phyloP scores from a whole-genome alignment of 495 filamentous ascomycete species.

The Aspergillus kassunensis region DNA sequence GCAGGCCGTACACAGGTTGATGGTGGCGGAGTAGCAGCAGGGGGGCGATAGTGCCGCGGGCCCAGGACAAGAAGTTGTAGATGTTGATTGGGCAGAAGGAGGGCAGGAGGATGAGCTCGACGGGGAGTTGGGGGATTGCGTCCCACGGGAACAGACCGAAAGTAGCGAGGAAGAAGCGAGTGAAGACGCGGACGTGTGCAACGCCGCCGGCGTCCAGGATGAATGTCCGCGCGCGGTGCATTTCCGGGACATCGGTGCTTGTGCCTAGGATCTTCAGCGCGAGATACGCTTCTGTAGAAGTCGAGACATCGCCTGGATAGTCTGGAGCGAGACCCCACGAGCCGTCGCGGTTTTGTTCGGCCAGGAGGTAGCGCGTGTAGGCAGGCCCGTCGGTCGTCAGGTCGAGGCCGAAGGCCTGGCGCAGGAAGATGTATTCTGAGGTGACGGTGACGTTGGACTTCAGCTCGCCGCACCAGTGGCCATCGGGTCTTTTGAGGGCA shows the following conservation, averaged over 20 bases:
- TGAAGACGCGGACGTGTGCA: slow-evolving; percentile 35
- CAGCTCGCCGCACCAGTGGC: slow-evolving; percentile 38
- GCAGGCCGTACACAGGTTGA: slow-evolving; percentile 31
- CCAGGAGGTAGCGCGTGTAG: slow-evolving; percentile 23
- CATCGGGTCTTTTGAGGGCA: too few species aligned
- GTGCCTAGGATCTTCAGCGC: slow-evolving; percentile 38
- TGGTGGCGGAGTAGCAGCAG: slow-evolving; percentile 34
- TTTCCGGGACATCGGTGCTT: not conserved
- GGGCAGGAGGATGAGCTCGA: slow-evolving; percentile 38
- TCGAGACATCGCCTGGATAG: slow-evolving; percentile 35
- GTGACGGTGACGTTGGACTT: slow-evolving; percentile 33
- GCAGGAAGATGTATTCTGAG: slow-evolving; percentile 34
- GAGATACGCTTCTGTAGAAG: slow-evolving; percentile 36
- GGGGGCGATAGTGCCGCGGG: slow-evolving; percentile 33
- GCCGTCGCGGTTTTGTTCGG: slow-evolving; percentile 32
- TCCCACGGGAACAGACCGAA: slow-evolving; percentile 44
- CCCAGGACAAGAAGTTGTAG: slow-evolving; percentile 35
- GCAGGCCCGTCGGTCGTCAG: not conserved
- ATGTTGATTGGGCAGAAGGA: slow-evolving; percentile 30
- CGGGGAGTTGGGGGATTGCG: slow-evolving; percentile 34
- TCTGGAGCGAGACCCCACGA: slow-evolving; percentile 37
- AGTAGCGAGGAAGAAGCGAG: slow-evolving; percentile 33
- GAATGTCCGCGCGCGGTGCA: slow-evolving; percentile 27
- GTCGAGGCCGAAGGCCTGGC: slow-evolving; percentile 20
- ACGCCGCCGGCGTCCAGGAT: slow-evolving; percentile 32